phyloP scores from a whole-genome alignment of 2,329 filamentous ascomycete genomes.

The Exophiala mesophila region DNA sequence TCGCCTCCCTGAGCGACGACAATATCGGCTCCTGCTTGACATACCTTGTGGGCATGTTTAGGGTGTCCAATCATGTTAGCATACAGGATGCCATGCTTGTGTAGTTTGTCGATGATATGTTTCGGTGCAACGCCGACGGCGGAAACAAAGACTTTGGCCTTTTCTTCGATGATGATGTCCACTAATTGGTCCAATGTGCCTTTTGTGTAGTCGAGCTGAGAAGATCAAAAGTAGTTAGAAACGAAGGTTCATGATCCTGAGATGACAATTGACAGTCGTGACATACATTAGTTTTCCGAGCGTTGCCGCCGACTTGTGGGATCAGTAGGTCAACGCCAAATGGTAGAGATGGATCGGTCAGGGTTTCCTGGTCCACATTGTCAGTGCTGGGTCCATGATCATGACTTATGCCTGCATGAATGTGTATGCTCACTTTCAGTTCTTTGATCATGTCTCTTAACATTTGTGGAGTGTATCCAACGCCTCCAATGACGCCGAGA shows the following conservation, averaged over 20 bases:
- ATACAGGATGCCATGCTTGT: slow-evolving; percentile 65
- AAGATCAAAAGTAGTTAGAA: not conserved
- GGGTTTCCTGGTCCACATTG: slow-evolving; percentile 59
- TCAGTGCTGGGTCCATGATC: no score
- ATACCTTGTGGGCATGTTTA: slow-evolving; percentile 73
- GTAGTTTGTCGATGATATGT: slow-evolving; percentile 63
- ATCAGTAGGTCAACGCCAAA: slow-evolving; percentile 81
- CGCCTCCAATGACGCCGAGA: slow-evolving; percentile 27
- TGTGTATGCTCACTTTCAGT: slow-evolving; percentile 14
- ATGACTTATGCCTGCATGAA: not conserved
- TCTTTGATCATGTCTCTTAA: slow-evolving; percentile 62
- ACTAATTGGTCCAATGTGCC: slow-evolving; percentile 75
- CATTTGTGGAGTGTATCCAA: slow-evolving; percentile 57
- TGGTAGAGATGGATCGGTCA: slow-evolving; percentile 58
- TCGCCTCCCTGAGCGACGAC: slow-evolving; percentile 38
- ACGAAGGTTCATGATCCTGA: no score
- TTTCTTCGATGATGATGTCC: slow-evolving; percentile 70
- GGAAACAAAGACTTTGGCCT: slow-evolving; percentile 69
- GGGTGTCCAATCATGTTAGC: slow-evolving; percentile 92
- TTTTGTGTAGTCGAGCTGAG: slow-evolving; percentile 74
- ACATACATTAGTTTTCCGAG: slow-evolving; percentile 62
- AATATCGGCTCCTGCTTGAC: slow-evolving; percentile 73
- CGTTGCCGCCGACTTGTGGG: slow-evolving; percentile 70
- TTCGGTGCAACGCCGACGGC: slow-evolving; percentile 74
- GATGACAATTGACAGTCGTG: no score